These are phyloP conservation scores for Cordyceps militaris DNA, from an alignment of 2,329 filamentous ascomycete species.

Conservation along the genomic window DNA sequence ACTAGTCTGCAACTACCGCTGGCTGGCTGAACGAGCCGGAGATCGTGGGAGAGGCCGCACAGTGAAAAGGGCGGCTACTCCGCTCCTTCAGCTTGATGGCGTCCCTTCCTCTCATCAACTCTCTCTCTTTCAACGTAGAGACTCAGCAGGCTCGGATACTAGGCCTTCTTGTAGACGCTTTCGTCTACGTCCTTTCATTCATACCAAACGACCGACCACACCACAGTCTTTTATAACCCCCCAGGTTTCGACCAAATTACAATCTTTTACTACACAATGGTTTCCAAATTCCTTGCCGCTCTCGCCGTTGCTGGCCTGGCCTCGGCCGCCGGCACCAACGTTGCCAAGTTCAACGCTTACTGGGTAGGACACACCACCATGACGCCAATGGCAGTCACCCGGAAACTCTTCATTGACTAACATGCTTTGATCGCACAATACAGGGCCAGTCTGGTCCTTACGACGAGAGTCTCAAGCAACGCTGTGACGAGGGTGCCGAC, in stretches of 20 bases:
- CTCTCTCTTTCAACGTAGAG: conserved; percentile 22
- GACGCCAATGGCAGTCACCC: too few relatives aligned
- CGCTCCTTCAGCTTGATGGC: conserved; percentile 1
- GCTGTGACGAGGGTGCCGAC: conserved; percentile 32
- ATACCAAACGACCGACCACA: conserved; percentile 18
- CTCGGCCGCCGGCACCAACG: conserved; percentile 18
- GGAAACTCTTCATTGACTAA: not conserved
- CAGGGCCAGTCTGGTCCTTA: conserved; percentile 29
- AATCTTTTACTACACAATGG: conserved; percentile 21
- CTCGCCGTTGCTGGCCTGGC: conserved; percentile 19
- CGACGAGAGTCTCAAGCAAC: conserved; percentile 24
- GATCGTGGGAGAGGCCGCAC: conserved; percentile 3
- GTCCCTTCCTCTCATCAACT: conserved; percentile 18
- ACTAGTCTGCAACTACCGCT: not conserved
- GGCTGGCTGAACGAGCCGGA: not conserved
- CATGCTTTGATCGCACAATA: not conserved
- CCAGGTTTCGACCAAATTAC: conserved; percentile 28
- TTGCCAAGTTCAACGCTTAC: conserved; percentile 30
- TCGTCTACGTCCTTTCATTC: conserved; percentile 36
- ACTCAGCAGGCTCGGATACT: conserved; percentile 22
- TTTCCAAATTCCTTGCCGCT: conserved; percentile 17
- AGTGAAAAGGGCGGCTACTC: conserved; percentile 4
- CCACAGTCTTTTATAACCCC: conserved; percentile 23
- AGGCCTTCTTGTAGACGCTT: conserved; percentile 27
- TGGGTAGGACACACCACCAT: conserved; percentile 25